Percentiles rank a stretch among this genome's conserved stretches.
phyloP scores from a whole-genome alignment of 306 rosid species.

The Cucumis sativus region Cucumber_9930_V3 NC_026658.2:23544501-23545000 shows the following conservation, averaged over 20 bases:
- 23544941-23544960: not conserved
- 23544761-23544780: not conserved
- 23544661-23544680: not conserved
- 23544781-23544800: not conserved
- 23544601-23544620: not conserved
- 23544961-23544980: not conserved
- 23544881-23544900: not conserved
- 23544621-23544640: not conserved
- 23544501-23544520: not conserved
- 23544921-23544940: not conserved
- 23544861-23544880: not conserved
- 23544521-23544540: not conserved
- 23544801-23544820: not conserved
- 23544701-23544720: not conserved
- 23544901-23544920: not conserved
- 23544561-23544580: not conserved
- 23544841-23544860: not conserved
- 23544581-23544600: not conserved
- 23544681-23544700: not conserved
- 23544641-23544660: not conserved
- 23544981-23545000: not conserved
- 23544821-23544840: not conserved
- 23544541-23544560: not conserved
- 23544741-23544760: not conserved
- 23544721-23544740: not conserved